phyloP scores from a whole-genome alignment of 805 yeast species.

The Kodamaea fukazawae region DNA sequence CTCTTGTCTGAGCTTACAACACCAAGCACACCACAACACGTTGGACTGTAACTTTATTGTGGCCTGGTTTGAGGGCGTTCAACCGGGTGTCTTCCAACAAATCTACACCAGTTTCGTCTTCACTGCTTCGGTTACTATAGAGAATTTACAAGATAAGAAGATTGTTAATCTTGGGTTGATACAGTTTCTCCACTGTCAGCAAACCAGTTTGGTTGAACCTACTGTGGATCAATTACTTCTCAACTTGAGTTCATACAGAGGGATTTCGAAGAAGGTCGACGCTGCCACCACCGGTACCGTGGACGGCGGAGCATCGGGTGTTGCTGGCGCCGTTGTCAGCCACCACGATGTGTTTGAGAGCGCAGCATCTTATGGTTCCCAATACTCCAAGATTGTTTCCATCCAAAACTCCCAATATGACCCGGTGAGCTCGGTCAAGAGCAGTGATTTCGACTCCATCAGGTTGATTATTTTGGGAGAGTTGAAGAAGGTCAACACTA shows the following conservation, averaged over 20 bases:
- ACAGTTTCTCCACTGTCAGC: slow-evolving; percentile 35
- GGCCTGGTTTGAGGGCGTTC: slow-evolving; percentile 69
- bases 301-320: slow-evolving; percentile 17
- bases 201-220: slow-evolving; percentile 21
- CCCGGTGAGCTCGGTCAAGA: slow-evolving; percentile 57
- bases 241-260: slow-evolving; percentile 28
- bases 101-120: slow-evolving; percentile 48
- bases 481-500: slow-evolving; percentile 25
- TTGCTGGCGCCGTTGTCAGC: slow-evolving; percentile 26
- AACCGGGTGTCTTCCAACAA: slow-evolving; percentile 55
- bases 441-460: slow-evolving; percentile 31
- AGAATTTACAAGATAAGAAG: slow-evolving; percentile 55
- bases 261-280: slow-evolving; percentile 16
- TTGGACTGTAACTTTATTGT: slow-evolving; percentile 48
- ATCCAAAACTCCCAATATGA: slow-evolving; percentile 63
- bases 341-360: slow-evolving; percentile 64
- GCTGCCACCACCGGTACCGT: slow-evolving; percentile 17
- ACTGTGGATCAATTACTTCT: slow-evolving; percentile 33
- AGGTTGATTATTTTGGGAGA: slow-evolving; percentile 24
- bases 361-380: slow-evolving; percentile 71
- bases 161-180: slow-evolving; percentile 50
- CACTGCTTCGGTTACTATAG: slow-evolving; percentile 48
- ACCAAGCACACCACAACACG: not conserved
- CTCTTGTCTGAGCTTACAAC: slow-evolving; percentile 1
- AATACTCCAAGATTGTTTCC: slow-evolving; percentile 69